These are phyloP conservation scores for Pyrus hybrid DNA, from an alignment of 331 rosid species.

Conservation along the genomic window DNA sequence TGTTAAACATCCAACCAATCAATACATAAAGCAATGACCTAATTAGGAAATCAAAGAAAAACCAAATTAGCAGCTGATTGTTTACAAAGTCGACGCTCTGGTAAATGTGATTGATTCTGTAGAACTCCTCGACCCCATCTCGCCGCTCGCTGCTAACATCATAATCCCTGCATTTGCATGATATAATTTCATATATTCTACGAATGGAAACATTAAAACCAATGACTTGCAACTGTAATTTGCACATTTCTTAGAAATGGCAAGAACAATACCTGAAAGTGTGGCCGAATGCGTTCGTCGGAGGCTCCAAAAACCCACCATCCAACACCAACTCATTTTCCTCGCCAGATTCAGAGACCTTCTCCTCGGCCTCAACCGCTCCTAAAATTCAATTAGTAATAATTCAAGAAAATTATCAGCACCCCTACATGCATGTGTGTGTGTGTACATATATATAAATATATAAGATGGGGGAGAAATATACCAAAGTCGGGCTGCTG, in stretches of 20 bases:
- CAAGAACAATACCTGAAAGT: slow-evolving; percentile 41
- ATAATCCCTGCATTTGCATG: slow-evolving; percentile 28
- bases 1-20: neutral
- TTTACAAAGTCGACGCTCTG: slow-evolving; percentile 61
- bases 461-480: neutral
- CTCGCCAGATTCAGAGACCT: slow-evolving; percentile 1
- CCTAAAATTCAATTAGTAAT: neutral
- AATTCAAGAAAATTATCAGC: neutral
- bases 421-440: no score
- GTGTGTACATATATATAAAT: no score
- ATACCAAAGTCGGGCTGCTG: slow-evolving; percentile 36
- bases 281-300: slow-evolving; percentile 58
- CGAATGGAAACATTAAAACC: neutral
- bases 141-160: slow-evolving; percentile 45
- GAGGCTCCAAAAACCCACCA: slow-evolving; percentile 51
- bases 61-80: neutral
- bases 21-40: neutral
- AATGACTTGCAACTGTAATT: neutral
- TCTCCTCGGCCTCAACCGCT: slow-evolving; percentile 31
- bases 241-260: neutral
- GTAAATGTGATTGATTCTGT: slow-evolving; percentile 51
- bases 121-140: slow-evolving; percentile 53
- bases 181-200: neutral
- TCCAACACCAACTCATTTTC: slow-evolving; percentile 39
- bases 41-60: neutral